Percentiles rank a stretch among this genome's conserved stretches.
phyloP scores from a whole-genome alignment of 306 rosid genomes.

The Cucumis sativus region DNA sequence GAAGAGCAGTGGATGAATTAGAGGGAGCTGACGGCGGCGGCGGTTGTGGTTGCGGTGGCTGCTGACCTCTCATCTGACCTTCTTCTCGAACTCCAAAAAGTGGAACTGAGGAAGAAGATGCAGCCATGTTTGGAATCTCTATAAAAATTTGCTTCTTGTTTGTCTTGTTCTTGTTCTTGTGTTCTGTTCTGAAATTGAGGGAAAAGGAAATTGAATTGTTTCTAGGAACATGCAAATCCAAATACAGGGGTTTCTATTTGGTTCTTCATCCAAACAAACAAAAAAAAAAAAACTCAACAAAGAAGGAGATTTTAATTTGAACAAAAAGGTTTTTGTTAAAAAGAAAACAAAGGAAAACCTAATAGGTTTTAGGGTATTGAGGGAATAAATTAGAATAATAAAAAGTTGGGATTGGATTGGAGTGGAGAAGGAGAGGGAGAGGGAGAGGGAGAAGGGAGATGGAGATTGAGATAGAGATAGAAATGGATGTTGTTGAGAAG shows the following conservation, averaged over 20 bases:
- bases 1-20: conserved; percentile 39
- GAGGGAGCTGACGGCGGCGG: conserved; percentile 31
- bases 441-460: not conserved
- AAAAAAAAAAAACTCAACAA: conserved; percentile 7
- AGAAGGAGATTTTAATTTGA: too few relatives aligned
- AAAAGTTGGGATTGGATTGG: not conserved
- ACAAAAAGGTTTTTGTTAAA: not conserved
- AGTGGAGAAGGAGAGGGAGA: not conserved
- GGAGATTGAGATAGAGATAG: not conserved
- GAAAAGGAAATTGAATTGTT: not conserved
- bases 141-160: not conserved
- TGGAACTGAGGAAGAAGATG: conserved; percentile 51
- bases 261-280: not conserved
- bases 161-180: not conserved
- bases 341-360: conserved; percentile 8
- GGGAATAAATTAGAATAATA: not conserved
- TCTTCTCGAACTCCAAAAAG: conserved; percentile 51
- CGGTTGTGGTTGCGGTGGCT: conserved; percentile 17
- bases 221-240: conserved; percentile 6
- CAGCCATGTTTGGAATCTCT: conserved; percentile 40
- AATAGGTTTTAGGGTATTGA: not conserved
- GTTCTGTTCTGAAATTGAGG: not conserved
- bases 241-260: not conserved
- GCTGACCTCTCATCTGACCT: conserved; percentile 24
- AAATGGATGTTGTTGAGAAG: not conserved